A percentile compares a stretch with the other conserved stretches of the same genome.
Conservation (phyloP, 2,329 filamentous ascomycete genomes). For the Lachnum nothofagi region DNA sequence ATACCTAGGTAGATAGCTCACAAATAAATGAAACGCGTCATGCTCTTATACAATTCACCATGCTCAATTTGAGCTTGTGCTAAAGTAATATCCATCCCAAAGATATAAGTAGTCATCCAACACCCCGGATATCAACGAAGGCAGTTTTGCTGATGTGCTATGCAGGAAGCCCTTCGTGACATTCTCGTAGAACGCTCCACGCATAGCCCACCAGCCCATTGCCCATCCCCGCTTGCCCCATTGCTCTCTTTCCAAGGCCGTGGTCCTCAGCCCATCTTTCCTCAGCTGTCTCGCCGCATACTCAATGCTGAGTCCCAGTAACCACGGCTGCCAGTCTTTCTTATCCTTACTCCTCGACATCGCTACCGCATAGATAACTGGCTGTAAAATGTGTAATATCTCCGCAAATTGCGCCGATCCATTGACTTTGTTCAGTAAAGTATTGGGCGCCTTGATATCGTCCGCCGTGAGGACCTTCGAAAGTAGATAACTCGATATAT, state of each 20-base stretch:
- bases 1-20: no score
- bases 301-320: slow-evolving; percentile 79
- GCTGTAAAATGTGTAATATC: slow-evolving; percentile 84
- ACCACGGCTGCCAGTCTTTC: slow-evolving; percentile 86
- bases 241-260: slow-evolving; percentile 83
- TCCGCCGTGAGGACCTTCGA: slow-evolving; percentile 89
- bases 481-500: slow-evolving; percentile 82
- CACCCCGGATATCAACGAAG: slow-evolving; percentile 74
- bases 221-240: slow-evolving; percentile 82
- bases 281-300: slow-evolving; percentile 80
- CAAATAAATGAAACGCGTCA: not conserved
- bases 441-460: slow-evolving; percentile 88
- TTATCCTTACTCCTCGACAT: slow-evolving; percentile 66
- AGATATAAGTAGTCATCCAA: slow-evolving; percentile 95
- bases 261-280: slow-evolving; percentile 62
- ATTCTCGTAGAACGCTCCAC: slow-evolving; percentile 94
- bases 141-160: slow-evolving; percentile 38
- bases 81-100: slow-evolving; percentile 96
- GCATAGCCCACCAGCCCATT: slow-evolving; percentile 93
- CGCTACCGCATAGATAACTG: slow-evolving; percentile 78
- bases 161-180: slow-evolving; percentile 72
- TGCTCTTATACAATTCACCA: not conserved
- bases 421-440: slow-evolving; percentile 76
- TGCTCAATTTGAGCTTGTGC: slow-evolving; percentile 30
- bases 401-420: slow-evolving; percentile 74